Evolutionary conservation across 768 basidiomycete genomes (phyloP).

Genomic region (Phaeolepiota aurea): DNA sequence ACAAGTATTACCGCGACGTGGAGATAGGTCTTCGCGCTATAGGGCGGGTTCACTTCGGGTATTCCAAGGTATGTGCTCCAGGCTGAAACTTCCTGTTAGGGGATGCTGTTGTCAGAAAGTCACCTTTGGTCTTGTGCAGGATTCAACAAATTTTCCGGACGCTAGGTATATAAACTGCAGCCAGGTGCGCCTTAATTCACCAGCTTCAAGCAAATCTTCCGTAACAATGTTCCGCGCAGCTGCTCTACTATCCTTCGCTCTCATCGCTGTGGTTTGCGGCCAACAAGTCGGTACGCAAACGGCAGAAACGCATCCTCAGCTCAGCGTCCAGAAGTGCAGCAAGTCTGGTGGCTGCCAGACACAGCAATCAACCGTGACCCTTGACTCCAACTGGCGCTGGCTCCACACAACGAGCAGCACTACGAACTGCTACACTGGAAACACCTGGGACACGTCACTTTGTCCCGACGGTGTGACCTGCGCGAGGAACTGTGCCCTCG

Average conservation of each 20-base stretch:
- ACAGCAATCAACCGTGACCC: slow-evolving; percentile 22
- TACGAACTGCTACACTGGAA: slow-evolving; percentile 48
- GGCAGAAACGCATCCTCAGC: slow-evolving; percentile 40
- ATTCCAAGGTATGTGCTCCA: too few relatives aligned
- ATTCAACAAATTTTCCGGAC: too few relatives aligned
- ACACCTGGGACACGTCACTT: slow-evolving; percentile 41
- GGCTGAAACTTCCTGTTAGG: too few relatives aligned
- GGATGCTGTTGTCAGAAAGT: too few relatives aligned
- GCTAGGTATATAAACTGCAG: too few relatives aligned
- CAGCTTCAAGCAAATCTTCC: too few relatives aligned
- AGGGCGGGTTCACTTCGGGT: too few relatives aligned
- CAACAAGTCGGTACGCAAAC: slow-evolving; percentile 43
- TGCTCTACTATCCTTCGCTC: slow-evolving; percentile 23
- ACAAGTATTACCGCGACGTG: too few relatives aligned
- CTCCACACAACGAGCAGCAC: slow-evolving; percentile 24
- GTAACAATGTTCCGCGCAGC: slow-evolving; percentile 23
- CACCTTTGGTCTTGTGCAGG: too few relatives aligned
- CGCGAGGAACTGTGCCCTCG: slow-evolving; percentile 33
- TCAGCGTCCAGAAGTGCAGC: slow-evolving; percentile 37
- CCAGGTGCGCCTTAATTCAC: too few relatives aligned
- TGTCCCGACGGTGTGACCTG: slow-evolving; percentile 42
- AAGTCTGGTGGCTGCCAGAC: slow-evolving; percentile 29
- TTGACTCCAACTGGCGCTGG: slow-evolving; percentile 52
- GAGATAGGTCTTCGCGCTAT: too few relatives aligned
- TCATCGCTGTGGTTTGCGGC: slow-evolving; percentile 27